A percentile compares a stretch with the other conserved stretches of the same genome.
Evolutionary conservation across 140 eudicot genomes (phyloP).

Genomic region (Senecio squalidus): DNA sequence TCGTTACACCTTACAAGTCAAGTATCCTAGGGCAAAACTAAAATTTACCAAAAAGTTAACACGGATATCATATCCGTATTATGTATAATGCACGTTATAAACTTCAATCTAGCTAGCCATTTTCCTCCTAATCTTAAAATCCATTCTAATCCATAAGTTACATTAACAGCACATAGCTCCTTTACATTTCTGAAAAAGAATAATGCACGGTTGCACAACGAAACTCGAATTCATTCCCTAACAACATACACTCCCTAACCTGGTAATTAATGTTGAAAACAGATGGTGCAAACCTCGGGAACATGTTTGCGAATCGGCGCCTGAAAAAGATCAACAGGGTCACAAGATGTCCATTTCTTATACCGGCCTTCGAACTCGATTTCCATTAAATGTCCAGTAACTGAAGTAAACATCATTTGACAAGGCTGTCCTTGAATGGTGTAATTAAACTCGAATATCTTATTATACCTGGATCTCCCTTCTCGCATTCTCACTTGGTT

Average conservation of each 20-base stretch:
- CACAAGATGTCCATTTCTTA: constrained; percentile 87
- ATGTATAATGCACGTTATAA: neutral
- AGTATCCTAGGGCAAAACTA: too few species aligned
- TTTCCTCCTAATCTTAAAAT: neutral
- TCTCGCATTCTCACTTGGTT: constrained; percentile 52
- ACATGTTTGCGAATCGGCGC: constrained; percentile 78
- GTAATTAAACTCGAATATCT: constrained; percentile 73
- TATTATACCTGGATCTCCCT: constrained; percentile 82
- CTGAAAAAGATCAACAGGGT: constrained; percentile 69
- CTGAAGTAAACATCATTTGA: constrained; percentile 86
- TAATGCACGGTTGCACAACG: neutral
- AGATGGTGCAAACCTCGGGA: constrained; percentile 47
- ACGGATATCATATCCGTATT: neutral
- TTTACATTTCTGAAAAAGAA: neutral
- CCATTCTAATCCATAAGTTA: neutral
- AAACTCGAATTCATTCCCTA: neutral
- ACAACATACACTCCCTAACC: neutral
- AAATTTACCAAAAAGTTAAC: neutral
- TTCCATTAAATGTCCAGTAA: constrained; percentile 94
- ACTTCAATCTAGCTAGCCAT: neutral
- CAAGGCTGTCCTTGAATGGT: constrained; percentile 47
- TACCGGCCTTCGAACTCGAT: constrained; percentile 78
- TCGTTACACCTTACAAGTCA: too few species aligned
- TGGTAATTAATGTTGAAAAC: neutral
- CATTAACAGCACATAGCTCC: neutral